Evolutionary conservation across 345 rosid genomes (phyloP).

Genomic region (Barbarea vulgaris): DNA sequence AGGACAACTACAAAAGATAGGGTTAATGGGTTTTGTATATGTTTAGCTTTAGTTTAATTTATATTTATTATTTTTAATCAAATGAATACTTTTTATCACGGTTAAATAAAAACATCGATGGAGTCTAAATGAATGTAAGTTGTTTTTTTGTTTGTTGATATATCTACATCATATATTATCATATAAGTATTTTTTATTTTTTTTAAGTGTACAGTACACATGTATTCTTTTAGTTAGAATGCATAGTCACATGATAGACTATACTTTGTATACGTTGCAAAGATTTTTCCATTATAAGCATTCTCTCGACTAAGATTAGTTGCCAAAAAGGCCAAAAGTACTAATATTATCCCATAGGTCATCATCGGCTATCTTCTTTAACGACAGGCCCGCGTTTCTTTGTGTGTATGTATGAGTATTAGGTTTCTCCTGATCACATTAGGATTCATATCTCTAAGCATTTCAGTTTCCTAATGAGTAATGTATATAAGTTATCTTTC

Average conservation of each 20-base stretch:
- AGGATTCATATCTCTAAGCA: neutral
- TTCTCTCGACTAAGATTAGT: too few relatives aligned
- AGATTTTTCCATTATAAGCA: neutral
- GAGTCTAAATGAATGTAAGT: neutral
- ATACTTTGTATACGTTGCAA: neutral
- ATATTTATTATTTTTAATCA: neutral
- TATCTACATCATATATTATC: too few relatives aligned
- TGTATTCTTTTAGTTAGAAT: neutral
- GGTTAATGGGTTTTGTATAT: neutral
- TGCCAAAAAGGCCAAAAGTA: neutral
- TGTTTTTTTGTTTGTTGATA: neutral
- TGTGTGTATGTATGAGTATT: neutral
- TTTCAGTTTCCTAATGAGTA: neutral
- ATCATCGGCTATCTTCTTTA: neutral
- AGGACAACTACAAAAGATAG: neutral
- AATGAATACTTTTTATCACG: neutral
- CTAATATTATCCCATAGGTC: neutral
- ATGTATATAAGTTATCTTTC: neutral
- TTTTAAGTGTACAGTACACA: too few relatives aligned
- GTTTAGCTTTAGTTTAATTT: neutral
- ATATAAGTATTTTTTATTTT: too few relatives aligned
- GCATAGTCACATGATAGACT: neutral
- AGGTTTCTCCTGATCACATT: neutral
- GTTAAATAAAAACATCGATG: neutral
- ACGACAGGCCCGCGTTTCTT: neutral